These are phyloP conservation scores for Penicillium sp. DNA, from an alignment of 2,329 filamentous ascomycete species.

Conservation along the genomic window DNA sequence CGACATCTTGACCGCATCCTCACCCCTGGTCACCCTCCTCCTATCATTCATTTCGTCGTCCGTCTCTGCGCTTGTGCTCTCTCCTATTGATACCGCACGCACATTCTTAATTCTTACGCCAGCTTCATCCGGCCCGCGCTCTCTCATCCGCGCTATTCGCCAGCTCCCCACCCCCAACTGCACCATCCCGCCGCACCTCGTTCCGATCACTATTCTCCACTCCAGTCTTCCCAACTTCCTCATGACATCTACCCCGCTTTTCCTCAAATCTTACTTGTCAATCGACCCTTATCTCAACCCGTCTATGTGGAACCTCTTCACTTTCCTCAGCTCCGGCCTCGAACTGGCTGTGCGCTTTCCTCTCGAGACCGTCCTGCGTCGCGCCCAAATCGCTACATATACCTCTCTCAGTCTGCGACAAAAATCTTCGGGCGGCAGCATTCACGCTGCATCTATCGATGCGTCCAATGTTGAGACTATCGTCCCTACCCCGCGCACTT, in stretches of 20 bases:
- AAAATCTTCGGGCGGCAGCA: constrained; percentile 24
- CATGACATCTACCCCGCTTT: constrained; percentile 73
- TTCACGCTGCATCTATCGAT: constrained; percentile 20
- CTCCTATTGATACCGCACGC: constrained; percentile 83
- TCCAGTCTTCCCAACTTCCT: constrained; percentile 78
- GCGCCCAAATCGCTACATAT: constrained; percentile 75
- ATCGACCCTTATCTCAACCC: constrained; percentile 80
- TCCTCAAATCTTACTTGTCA: constrained; percentile 76
- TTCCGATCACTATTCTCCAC: constrained; percentile 81
- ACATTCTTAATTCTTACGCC: constrained; percentile 82
- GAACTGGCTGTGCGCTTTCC: constrained; percentile 85
- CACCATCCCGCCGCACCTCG: constrained; percentile 62
- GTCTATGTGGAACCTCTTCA: constrained; percentile 71
- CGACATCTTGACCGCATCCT: constrained; percentile 75
- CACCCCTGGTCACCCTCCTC: constrained; percentile 72
- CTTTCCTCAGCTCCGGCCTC: constrained; percentile 71
- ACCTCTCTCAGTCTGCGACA: constrained; percentile 49
- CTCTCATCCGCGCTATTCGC: constrained; percentile 71
- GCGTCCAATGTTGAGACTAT: constrained; percentile 59
- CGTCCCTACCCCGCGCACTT: constrained; percentile 68
- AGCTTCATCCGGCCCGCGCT: constrained; percentile 66
- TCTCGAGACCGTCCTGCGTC: constrained; percentile 82
- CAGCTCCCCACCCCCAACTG: constrained; percentile 67
- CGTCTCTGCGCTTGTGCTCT: constrained; percentile 70
- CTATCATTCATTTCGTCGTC: constrained; percentile 63